Conservation (phyloP, 495 filamentous ascomycete species). For the Penicillium cosmopolitanum region DNA sequence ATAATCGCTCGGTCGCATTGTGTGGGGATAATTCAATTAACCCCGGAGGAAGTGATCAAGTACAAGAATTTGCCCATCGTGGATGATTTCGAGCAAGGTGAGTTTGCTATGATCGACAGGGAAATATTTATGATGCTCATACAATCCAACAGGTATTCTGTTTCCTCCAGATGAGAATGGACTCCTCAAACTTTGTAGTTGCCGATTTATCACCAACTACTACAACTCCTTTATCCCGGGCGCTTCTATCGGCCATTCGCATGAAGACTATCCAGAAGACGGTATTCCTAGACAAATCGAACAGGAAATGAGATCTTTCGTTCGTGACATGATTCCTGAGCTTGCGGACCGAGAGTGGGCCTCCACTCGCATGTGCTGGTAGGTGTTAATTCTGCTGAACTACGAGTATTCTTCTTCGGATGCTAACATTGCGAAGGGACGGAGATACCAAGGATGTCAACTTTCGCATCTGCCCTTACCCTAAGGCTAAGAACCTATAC, state of each 20-base stretch:
- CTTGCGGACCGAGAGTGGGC: conserved; percentile 1
- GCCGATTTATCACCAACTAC: conserved; percentile 7
- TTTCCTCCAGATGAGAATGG: conserved; percentile 9
- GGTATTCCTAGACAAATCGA: conserved; percentile 2
- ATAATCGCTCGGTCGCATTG: conserved; percentile 1
- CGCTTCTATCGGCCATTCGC: background rate
- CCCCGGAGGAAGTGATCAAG: background rate
- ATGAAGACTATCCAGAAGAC: background rate
- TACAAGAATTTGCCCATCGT: conserved; percentile 8
- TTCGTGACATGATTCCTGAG: conserved; percentile 1
- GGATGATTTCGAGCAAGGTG: conserved; percentile 7
- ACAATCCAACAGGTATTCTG: background rate
- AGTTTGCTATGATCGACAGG: background rate
- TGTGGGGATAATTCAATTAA: conserved; percentile 5
- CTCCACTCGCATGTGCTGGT: conserved; percentile 8
- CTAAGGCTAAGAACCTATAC: background rate
- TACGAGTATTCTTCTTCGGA: too few species aligned
- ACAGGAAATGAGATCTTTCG: background rate
- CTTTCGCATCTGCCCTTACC: conserved; percentile 7
- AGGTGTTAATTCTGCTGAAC: background rate
- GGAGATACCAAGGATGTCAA: conserved; percentile 4
- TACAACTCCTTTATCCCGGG: background rate
- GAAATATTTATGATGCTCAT: background rate
- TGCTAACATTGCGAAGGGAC: background rate
- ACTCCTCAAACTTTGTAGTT: conserved; percentile 1